Percentiles rank a stretch among this genome's conserved stretches.
These are phyloP conservation scores for Hypocrella siamensis DNA, from an alignment of 2,329 filamentous ascomycete species.

Conservation along the genomic window DNA sequence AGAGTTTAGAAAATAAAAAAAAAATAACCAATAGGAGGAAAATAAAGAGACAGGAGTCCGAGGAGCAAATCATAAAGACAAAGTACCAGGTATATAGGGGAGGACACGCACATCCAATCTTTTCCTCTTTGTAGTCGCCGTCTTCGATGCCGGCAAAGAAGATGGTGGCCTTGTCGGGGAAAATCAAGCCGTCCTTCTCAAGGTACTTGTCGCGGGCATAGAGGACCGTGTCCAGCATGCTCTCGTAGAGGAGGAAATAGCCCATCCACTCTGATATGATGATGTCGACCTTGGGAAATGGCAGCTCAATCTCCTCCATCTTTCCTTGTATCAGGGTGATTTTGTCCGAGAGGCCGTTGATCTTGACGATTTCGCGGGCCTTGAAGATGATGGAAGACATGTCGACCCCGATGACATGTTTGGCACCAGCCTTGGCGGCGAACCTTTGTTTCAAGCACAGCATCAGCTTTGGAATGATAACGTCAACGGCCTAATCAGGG, in stretches of 20 bases:
- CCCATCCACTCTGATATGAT: constrained; percentile 99
- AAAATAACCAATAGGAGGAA: too few species aligned
- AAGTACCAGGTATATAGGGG: too few species aligned
- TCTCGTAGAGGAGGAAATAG: constrained; percentile 97
- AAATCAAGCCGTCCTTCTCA: constrained; percentile 74
- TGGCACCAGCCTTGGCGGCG: constrained; percentile 86
- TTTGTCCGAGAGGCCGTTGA: constrained; percentile 86
- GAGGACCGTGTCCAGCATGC: constrained; percentile 95
- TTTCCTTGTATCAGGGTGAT: constrained; percentile 97
- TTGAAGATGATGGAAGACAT: constrained; percentile 99
- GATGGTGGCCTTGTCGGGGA: constrained; percentile 97
- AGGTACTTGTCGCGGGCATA: constrained; percentile 93
- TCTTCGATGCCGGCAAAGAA: constrained; percentile 96
- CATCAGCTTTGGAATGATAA: constrained; percentile 1
- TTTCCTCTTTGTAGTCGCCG: constrained; percentile 98
- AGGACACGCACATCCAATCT: constrained; percentile 93
- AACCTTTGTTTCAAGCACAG: constrained; percentile 53
- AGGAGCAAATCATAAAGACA: too few species aligned
- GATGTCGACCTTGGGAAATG: constrained; percentile 92
- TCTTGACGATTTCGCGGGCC: constrained; percentile 83
- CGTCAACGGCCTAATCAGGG: too few species aligned
- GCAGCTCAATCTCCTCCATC: constrained; percentile 96
- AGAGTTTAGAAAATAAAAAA: background rate
- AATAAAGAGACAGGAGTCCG: too few species aligned
- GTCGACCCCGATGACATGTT: constrained; percentile 96